Conservation (phyloP, 2,329 filamentous ascomycete species). For the Paradendryphiella salina region DNA sequence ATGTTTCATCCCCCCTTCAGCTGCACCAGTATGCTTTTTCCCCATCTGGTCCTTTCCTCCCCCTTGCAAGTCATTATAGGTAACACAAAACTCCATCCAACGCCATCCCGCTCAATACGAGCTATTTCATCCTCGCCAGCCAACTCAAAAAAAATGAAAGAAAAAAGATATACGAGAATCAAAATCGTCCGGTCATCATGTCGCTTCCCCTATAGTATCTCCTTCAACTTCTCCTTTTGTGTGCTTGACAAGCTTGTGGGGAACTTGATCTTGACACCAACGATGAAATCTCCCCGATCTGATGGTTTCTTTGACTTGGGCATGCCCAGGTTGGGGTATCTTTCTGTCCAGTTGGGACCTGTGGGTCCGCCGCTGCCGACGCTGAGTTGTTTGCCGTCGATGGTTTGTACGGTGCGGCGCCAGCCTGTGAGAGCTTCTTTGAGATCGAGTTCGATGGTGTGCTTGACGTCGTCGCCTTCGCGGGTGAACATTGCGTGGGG, state of each 20-base stretch:
- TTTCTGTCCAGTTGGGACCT: slow-evolving; percentile 77
- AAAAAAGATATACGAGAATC: slow-evolving; percentile 16
- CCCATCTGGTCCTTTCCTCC: not conserved
- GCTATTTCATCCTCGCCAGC: slow-evolving; percentile 2
- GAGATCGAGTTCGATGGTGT: slow-evolving; percentile 77
- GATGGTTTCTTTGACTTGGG: slow-evolving; percentile 86
- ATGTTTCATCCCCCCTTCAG: slow-evolving; percentile 4
- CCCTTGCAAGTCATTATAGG: not conserved
- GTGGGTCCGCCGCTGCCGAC: slow-evolving; percentile 84
- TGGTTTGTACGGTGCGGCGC: slow-evolving; percentile 87
- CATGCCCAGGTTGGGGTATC: slow-evolving; percentile 88
- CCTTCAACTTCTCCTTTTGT: slow-evolving; percentile 80
- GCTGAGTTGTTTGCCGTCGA: slow-evolving; percentile 83
- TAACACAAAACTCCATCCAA: slow-evolving; percentile 22
- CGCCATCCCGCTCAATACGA: slow-evolving; percentile 21
- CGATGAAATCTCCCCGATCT: slow-evolving; percentile 82
- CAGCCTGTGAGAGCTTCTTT: slow-evolving; percentile 96
- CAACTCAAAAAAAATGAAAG: not conserved
- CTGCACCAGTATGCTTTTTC: not conserved
- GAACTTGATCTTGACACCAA: slow-evolving; percentile 92
- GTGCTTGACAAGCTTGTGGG: slow-evolving; percentile 72
- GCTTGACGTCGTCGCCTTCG: slow-evolving; percentile 83
- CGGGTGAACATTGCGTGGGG: slow-evolving; percentile 80
- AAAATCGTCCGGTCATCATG: not conserved
- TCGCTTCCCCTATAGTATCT: slow-evolving; percentile 63